Evolutionary conservation across 2,329 filamentous ascomycete species (phyloP), one percentile per base, ranked within the genome.

Genomic region (Setomelanomma holmii): DNA sequence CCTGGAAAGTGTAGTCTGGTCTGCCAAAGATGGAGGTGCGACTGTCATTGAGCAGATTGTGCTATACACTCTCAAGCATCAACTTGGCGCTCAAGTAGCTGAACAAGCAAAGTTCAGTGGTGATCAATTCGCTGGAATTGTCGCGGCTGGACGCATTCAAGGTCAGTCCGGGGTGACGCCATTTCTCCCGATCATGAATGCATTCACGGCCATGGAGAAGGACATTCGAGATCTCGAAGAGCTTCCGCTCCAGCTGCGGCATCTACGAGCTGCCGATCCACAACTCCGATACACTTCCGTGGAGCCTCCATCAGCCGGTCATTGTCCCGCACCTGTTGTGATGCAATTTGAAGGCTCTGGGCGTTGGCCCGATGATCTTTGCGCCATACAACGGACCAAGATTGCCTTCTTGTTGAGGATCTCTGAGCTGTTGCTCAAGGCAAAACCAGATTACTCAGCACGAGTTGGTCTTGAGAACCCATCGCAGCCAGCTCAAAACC

Each of bases 331-430:
- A 60, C 88, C 96, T 61, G 84, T 96, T 24, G 84, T 92, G 36
- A 82, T 99, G 41, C 93, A 93, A 68, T 98, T 99, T 64, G 95
- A 99, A 76, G 90, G 89, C 4, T 98, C 95, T 5, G 88, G 87
- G 40, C 89, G 91, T 62, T 99, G 95, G 95, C 95, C 95, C 0
- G 93, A 98, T 69, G 91, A 96, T 68, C 77, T 98, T 7, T 85
- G 85, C 3, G 93, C 93, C 4, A 96, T 98, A 49, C 95, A 99
- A 73, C 86, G 92, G 67, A 93, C 92, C 11, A 99, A 99, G 75
- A 84, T 96, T 34, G 95, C 96, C 3, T 96, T 99, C 69, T 80
- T 90, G 8, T 74, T 89, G 7, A 88, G 86, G 64, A 86, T 96
- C 50, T 86, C 87, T 43, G 86, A 88, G 45, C 82, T 95, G 4